Percentiles rank a stretch among this genome's conserved stretches.
Conservation (phyloP, 2,329 filamentous ascomycete genomes). For the Venturia nashicola region DNA sequence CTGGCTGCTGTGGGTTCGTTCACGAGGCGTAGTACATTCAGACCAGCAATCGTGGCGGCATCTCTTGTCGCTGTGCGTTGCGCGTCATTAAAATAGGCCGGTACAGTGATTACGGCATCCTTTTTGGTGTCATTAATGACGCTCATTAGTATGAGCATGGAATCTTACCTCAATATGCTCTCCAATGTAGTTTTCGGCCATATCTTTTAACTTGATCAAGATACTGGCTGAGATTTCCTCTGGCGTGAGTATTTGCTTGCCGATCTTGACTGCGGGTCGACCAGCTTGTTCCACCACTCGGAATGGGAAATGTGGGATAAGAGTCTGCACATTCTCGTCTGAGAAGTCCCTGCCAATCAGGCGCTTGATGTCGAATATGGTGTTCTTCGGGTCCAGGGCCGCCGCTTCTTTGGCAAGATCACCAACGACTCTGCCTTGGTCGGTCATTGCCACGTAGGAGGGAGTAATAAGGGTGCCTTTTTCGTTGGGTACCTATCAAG, state of each 20-base stretch:
- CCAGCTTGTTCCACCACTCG: conserved; percentile 6
- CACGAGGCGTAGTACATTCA: conserved; percentile 4
- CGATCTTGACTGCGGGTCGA: conserved; percentile 1
- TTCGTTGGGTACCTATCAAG: background rate
- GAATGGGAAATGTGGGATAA: conserved; percentile 9
- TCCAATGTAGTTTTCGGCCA: conserved; percentile 9
- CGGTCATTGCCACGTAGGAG: conserved; percentile 24
- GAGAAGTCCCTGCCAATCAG: conserved; percentile 73
- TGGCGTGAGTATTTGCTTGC: background rate
- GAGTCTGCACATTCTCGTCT: conserved; percentile 29
- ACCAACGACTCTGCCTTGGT: background rate
- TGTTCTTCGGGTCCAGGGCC: conserved; percentile 63
- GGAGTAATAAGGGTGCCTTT: conserved; percentile 82
- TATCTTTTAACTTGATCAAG: conserved; percentile 7
- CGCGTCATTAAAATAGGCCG: conserved; percentile 7
- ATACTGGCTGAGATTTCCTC: conserved; percentile 9
- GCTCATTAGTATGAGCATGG: background rate
- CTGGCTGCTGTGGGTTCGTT: conserved; percentile 6
- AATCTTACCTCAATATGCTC: background rate
- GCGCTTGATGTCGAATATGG: conserved; percentile 74
- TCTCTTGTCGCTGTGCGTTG: conserved; percentile 7
- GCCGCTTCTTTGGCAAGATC: conserved; percentile 79
- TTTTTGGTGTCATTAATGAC: background rate
- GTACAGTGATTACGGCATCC: conserved; percentile 8
- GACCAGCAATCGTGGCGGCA: conserved; percentile 2